These are phyloP conservation scores for Trichoderma afroharzianum DNA, from an alignment of 2,329 filamentous ascomycete genomes.

Conservation along the genomic window DNA sequence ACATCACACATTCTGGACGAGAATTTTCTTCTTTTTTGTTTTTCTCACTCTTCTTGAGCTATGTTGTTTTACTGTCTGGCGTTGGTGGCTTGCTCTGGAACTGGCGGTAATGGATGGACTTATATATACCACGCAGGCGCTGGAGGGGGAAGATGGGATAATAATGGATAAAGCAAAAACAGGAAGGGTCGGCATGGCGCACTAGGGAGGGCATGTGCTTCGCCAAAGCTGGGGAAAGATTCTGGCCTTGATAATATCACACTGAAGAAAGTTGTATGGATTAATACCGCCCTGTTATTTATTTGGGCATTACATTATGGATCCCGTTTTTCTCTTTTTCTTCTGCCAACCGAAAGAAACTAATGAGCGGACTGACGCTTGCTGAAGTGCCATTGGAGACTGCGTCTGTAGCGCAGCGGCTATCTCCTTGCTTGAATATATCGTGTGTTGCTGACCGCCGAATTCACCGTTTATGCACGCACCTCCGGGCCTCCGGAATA, in stretches of 20 bases:
- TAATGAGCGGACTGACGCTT: neutral
- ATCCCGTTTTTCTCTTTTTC: neutral
- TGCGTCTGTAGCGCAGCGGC: neutral
- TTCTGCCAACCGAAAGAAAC: neutral
- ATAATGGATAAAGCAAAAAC: neutral
- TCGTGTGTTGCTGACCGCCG: constrained; percentile 9
- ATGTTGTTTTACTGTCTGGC: constrained; percentile 21
- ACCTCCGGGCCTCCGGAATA: neutral
- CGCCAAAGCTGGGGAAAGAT: neutral
- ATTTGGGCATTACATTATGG: constrained; percentile 12
- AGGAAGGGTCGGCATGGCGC: neutral
- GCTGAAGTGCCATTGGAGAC: neutral
- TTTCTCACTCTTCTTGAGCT: constrained; percentile 6
- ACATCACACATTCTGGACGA: constrained; percentile 18
- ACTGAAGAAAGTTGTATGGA: constrained; percentile 21
- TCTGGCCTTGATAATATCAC: constrained; percentile 14
- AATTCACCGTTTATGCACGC: neutral
- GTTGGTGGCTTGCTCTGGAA: constrained; percentile 22
- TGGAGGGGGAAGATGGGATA: neutral
- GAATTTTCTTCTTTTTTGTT: neutral
- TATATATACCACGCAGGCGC: constrained; percentile 17
- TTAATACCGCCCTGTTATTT: constrained; percentile 20
- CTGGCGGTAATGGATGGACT: constrained; percentile 20
- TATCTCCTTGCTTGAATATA: neutral
- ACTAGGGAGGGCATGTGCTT: neutral